Evolutionary conservation across 1,139 yeast genomes (phyloP), one percentile per base, ranked within the genome.

Genomic region (Taphrina wiesneri): DNA sequence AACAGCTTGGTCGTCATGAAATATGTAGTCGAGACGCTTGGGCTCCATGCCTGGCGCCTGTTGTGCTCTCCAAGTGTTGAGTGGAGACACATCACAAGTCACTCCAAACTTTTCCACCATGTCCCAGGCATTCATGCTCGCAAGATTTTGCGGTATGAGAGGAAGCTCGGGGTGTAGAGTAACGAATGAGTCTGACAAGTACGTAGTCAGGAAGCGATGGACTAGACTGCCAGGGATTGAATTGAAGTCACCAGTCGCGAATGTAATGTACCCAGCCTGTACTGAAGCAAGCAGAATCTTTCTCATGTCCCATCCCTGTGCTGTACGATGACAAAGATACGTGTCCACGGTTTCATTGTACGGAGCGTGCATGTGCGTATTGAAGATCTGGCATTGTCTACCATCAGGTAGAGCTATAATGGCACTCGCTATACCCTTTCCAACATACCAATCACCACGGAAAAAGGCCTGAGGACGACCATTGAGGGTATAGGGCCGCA

Each of bases 391-490:
- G 57, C 93, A 78, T 17, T 87, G 90, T 21, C 81, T 76, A 17
- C 81, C 80, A 1, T 77, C 73, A 23, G 75, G 75, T 7, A 88
- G 86, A 64, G 79, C 78, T 54, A 92, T 79, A 15, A 87, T 77
- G 0, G 96, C 88, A 1, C 91, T 86, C 0, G 96, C 89, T 23
- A 91, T 83, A 26, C 95, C 83, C 75, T 93, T 93, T 1, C 99
- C 99, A 26, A 95, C 99, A 71, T 84, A 90, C 96, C 97, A 93
- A 75, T 93, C 99, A 32, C 99, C 99, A 68, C 98, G 79, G 78
- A 84, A 88, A 70, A 95, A 87, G 0, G 99, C 99, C 45, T 92
- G 85, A 0, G 98, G 96, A 61, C 97, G 81, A 0, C 99, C 99
- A 76, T 92, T 93, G 68, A 93, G 83, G 0, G 97, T 96, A 74